Evolutionary conservation across 2,329 filamentous ascomycete genomes (phyloP).

Genomic region (Remersonia thermophila): DNA sequence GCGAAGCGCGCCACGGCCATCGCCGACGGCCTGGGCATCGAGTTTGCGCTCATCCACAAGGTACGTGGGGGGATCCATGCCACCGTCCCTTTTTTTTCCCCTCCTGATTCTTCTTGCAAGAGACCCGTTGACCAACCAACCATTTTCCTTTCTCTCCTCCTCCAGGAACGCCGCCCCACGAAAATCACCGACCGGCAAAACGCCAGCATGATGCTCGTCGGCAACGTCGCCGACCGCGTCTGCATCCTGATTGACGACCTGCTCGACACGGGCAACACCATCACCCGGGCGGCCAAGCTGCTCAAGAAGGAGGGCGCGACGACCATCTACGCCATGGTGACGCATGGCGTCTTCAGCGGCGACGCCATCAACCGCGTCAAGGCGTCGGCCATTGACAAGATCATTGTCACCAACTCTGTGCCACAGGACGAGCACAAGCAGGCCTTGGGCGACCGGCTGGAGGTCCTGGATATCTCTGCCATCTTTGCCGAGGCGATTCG

Average conservation of each 20-base stretch:
- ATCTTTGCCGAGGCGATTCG: slow-evolving; percentile 94
- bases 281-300: slow-evolving; percentile 91
- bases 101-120: too few relatives aligned
- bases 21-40: slow-evolving; percentile 83
- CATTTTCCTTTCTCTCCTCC: too few relatives aligned
- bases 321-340: slow-evolving; percentile 81
- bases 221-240: slow-evolving; percentile 55
- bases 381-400: slow-evolving; percentile 80
- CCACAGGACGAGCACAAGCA: slow-evolving; percentile 72
- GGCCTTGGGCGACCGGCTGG: slow-evolving; percentile 69
- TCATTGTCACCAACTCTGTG: slow-evolving; percentile 91
- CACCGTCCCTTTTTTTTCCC: too few relatives aligned
- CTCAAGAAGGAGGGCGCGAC: slow-evolving; percentile 91
- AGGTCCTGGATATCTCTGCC: slow-evolving; percentile 80
- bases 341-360: slow-evolving; percentile 88
- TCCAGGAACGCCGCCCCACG: slow-evolving; percentile 46
- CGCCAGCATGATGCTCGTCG: slow-evolving; percentile 74
- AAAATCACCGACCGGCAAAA: slow-evolving; percentile 65
- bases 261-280: slow-evolving; percentile 92
- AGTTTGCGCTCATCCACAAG: slow-evolving; percentile 98
- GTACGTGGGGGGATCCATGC: too few relatives aligned
- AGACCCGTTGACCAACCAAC: too few relatives aligned
- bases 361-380: slow-evolving; percentile 93
- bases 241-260: slow-evolving; percentile 91
- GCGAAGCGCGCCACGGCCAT: slow-evolving; percentile 94